phyloP scores from a whole-genome alignment of 2,329 filamentous ascomycete species.

The Teratosphaeria pseudoeucalypti region DNA sequence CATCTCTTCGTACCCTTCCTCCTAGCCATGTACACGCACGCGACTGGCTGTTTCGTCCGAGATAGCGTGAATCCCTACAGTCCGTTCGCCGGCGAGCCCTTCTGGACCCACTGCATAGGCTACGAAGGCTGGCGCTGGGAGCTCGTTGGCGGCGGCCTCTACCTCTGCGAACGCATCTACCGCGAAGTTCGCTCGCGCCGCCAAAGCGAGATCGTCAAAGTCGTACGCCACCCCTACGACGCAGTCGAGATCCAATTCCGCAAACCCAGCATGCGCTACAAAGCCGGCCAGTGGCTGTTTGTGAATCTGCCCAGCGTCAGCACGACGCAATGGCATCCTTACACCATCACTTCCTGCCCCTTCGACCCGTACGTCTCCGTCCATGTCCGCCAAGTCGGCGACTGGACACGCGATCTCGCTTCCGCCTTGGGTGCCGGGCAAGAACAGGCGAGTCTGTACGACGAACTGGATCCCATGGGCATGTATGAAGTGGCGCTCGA shows the following conservation, averaged over 20 bases:
- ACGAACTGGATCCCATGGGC: conserved; percentile 79
- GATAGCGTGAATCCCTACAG: conserved; percentile 63
- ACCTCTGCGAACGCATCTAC: conserved; percentile 79
- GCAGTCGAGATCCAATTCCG: conserved; percentile 95
- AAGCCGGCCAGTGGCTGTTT: conserved; percentile 96
- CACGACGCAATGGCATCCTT: conserved; percentile 91
- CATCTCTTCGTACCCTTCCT: conserved; percentile 97
- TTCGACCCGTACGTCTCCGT: conserved; percentile 91
- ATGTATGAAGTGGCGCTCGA: conserved; percentile 97
- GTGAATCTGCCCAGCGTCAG: conserved; percentile 85
- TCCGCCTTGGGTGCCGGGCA: conserved; percentile 86
- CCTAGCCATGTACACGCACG: conserved; percentile 88
- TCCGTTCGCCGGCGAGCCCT: conserved; percentile 69
- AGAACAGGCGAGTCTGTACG: conserved; percentile 80
- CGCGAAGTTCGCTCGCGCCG: conserved; percentile 79
- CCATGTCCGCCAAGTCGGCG: conserved; percentile 90
- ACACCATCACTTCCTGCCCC: conserved; percentile 96
- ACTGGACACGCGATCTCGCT: conserved; percentile 90
- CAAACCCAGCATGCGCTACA: conserved; percentile 96
- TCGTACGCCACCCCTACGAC: conserved; percentile 91
- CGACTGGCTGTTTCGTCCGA: conserved; percentile 90
- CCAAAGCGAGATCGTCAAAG: conserved; percentile 80
- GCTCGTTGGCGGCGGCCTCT: conserved; percentile 72
- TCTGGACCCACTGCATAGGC: conserved; percentile 89
- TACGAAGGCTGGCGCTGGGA: conserved; percentile 98